A percentile compares a stretch with the other conserved stretches of the same genome.
These are phyloP conservation scores for Yamadazyma mexicana DNA, from an alignment of 1,139 yeast species.

Conservation along the genomic window DNA sequence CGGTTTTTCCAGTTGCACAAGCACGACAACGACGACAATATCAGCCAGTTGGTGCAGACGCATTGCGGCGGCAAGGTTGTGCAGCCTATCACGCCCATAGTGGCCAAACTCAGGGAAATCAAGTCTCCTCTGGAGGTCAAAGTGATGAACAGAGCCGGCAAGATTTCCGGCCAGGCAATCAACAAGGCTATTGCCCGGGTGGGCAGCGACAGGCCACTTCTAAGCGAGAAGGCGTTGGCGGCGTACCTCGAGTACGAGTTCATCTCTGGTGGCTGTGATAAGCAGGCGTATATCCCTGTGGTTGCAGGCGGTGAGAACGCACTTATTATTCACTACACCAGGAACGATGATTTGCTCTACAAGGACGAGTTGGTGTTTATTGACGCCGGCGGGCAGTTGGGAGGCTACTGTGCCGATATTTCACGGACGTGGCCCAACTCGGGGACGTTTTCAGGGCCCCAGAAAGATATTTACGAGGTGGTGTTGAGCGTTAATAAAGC, in stretches of 20 bases:
- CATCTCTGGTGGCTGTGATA: constrained; percentile 84
- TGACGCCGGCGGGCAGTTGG: constrained; percentile 93
- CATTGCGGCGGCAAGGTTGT: constrained; percentile 31
- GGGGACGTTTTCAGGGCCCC: constrained; percentile 68
- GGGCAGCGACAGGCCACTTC: constrained; percentile 44
- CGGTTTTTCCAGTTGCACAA: constrained; percentile 13
- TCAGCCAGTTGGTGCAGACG: constrained; percentile 11
- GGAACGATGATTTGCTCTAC: constrained; percentile 77
- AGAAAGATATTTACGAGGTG: constrained; percentile 83
- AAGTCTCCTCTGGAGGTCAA: constrained; percentile 77
- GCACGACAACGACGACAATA: constrained; percentile 10
- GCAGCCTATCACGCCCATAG: constrained; percentile 44
- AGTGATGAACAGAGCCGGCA: constrained; percentile 80
- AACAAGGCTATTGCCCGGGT: constrained; percentile 75
- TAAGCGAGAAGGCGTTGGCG: constrained; percentile 74
- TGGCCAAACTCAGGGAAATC: constrained; percentile 61
- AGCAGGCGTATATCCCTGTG: constrained; percentile 90
- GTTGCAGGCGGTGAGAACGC: constrained; percentile 93
- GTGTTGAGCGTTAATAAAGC: constrained; percentile 79
- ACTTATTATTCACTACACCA: constrained; percentile 83
- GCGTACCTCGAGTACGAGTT: constrained; percentile 84
- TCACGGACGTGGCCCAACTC: constrained; percentile 95
- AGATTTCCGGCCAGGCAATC: constrained; percentile 78
- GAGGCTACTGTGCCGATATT: constrained; percentile 95
- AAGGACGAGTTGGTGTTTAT: constrained; percentile 83